Evolutionary conservation across 495 filamentous ascomycete genomes (phyloP).

Genomic region (Talaromyces thailandensis): DNA sequence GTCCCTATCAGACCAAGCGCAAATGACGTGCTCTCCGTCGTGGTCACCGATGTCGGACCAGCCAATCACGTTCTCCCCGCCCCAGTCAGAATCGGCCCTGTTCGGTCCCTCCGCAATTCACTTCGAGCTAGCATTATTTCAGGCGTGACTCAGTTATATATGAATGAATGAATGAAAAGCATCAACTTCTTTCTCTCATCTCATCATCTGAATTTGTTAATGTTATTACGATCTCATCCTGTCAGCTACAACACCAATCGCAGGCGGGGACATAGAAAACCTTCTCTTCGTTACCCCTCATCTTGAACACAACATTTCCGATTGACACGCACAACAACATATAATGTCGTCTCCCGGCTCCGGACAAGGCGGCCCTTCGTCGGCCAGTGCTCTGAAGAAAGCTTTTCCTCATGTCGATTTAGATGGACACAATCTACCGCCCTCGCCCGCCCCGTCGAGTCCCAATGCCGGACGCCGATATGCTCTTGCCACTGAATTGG

Average conservation of each 20-base stretch:
- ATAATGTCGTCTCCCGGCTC: slow-evolving; percentile 40
- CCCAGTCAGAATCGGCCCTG: slow-evolving; percentile 1
- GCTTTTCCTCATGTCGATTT: slow-evolving; percentile 66
- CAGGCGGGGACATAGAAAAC: background rate
- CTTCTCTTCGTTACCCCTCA: background rate
- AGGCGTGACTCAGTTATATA: background rate
- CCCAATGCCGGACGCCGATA: slow-evolving; percentile 78
- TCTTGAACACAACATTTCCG: background rate
- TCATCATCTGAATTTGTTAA: background rate
- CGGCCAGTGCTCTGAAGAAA: slow-evolving; percentile 47
- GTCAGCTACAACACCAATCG: background rate
- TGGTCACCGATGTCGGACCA: slow-evolving; percentile 1
- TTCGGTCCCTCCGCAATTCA: background rate
- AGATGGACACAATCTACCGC: slow-evolving; percentile 84
- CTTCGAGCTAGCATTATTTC: background rate
- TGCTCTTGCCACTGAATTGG: slow-evolving; percentile 88
- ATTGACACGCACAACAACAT: background rate
- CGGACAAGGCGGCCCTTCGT: slow-evolving; percentile 15
- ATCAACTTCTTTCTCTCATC: background rate
- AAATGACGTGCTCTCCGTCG: slow-evolving; percentile 3
- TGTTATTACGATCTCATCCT: background rate
- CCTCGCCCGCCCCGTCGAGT: slow-evolving; percentile 89
- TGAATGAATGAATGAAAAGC: too few species aligned
- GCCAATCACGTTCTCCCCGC: slow-evolving; percentile 21
- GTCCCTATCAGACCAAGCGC: background rate